Evolutionary conservation across 116 monocot genomes (phyloP).

Genomic region (Iris pallida): DNA sequence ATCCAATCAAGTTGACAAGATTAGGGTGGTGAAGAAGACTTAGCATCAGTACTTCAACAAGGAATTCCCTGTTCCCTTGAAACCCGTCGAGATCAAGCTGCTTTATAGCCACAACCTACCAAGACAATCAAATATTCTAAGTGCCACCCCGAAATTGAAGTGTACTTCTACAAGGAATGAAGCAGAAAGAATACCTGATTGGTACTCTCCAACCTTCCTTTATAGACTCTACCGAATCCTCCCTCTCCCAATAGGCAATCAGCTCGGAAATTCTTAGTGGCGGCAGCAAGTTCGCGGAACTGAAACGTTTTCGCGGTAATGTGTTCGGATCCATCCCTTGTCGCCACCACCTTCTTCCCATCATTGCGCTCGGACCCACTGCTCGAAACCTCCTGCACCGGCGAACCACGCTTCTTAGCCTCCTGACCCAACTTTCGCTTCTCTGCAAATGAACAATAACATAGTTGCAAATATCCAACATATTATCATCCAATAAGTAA

Average conservation of each 20-base stretch:
- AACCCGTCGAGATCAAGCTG: slow-evolving; percentile 39
- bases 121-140: neutral
- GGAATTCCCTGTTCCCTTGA: slow-evolving; percentile 48
- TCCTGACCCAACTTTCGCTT: slow-evolving; percentile 23
- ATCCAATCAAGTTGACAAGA: slow-evolving; percentile 45
- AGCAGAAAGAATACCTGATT: slow-evolving; percentile 42
- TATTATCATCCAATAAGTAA: neutral
- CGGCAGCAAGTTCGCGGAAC: slow-evolving; percentile 54
- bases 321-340: slow-evolving; percentile 22
- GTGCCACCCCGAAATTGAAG: neutral
- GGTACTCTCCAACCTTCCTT: slow-evolving; percentile 47
- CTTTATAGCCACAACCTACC: slow-evolving; percentile 44
- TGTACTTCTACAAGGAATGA: no score
- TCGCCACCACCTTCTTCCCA: slow-evolving; percentile 21
- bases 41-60: slow-evolving; percentile 50
- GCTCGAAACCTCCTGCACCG: neutral
- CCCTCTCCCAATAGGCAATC: slow-evolving; percentile 66
- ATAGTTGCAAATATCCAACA: neutral
- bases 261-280: slow-evolving; percentile 59
- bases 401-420: slow-evolving; percentile 11
- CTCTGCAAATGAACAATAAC: slow-evolving; percentile 8
- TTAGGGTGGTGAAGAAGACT: slow-evolving; percentile 48
- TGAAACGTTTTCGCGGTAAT: slow-evolving; percentile 52
- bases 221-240: slow-evolving; percentile 83
- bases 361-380: slow-evolving; percentile 24